These are phyloP conservation scores for Triangularia verruculosa DNA, from an alignment of 2,329 filamentous ascomycete genomes.

Conservation along the genomic window DNA sequence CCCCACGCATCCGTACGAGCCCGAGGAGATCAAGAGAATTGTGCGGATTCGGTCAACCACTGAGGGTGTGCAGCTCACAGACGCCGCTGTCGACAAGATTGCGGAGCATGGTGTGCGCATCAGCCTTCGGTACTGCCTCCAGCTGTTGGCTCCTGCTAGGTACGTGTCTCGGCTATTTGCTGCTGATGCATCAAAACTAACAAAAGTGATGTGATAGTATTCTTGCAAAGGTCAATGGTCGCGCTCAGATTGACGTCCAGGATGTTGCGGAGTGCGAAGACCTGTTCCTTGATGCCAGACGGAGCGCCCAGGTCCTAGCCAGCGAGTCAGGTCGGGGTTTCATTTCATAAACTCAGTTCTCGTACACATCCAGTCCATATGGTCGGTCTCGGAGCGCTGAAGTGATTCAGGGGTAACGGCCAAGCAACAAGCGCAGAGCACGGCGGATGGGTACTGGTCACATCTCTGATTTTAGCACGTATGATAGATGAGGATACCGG, in stretches of 20 bases:
- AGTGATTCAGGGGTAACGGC: conserved; percentile 10
- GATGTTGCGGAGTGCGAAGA: conserved; percentile 81
- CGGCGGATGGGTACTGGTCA: conserved; percentile 26
- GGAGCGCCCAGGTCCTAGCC: conserved; percentile 68
- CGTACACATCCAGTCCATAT: conserved; percentile 7
- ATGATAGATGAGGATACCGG: conserved; percentile 28
- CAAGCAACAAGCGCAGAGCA: neutral
- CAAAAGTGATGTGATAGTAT: conserved; percentile 52
- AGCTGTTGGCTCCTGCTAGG: conserved; percentile 83
- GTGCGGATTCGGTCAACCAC: conserved; percentile 79
- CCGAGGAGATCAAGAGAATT: conserved; percentile 89
- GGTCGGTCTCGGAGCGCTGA: neutral
- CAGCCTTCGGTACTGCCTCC: conserved; percentile 87
- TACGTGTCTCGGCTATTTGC: conserved; percentile 37
- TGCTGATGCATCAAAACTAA: conserved; percentile 6
- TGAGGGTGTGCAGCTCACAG: conserved; percentile 74
- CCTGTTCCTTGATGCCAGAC: conserved; percentile 76
- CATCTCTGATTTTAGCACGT: conserved; percentile 27
- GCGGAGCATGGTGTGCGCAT: conserved; percentile 83
- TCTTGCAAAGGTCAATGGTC: conserved; percentile 79
- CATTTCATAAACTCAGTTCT: conserved; percentile 48
- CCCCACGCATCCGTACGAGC: conserved; percentile 84
- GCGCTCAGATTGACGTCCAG: conserved; percentile 70
- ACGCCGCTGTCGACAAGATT: conserved; percentile 82
- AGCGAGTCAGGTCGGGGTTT: conserved; percentile 63